phyloP scores from a whole-genome alignment of 2,329 filamentous ascomycete species.

The Scedosporium boydii region DNA sequence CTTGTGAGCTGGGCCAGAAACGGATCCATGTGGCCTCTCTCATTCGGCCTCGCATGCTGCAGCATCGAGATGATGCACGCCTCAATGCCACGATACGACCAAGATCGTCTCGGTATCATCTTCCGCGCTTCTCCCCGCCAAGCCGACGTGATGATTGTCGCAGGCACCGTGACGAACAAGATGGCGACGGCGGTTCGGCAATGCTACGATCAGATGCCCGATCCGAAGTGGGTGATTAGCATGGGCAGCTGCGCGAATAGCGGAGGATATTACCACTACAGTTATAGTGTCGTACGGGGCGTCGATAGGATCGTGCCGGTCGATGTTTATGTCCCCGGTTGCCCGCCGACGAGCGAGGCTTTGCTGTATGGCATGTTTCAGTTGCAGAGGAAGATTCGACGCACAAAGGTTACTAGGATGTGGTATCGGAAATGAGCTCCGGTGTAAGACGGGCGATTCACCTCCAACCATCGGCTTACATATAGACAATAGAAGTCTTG shows the following conservation, averaged over 20 bases:
- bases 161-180: conserved; percentile 89
- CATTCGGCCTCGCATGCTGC: conserved; percentile 81
- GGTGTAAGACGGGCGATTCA: too few species aligned
- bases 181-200: conserved; percentile 87
- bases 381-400: conserved; percentile 66
- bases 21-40: conserved; percentile 80
- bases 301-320: conserved; percentile 71
- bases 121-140: conserved; percentile 83
- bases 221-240: conserved; percentile 74
- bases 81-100: conserved; percentile 80
- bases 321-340: conserved; percentile 72
- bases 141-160: conserved; percentile 89
- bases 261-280: conserved; percentile 81
- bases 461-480: too few species aligned
- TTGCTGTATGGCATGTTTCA: conserved; percentile 64
- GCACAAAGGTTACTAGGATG: conserved; percentile 44
- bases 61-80: conserved; percentile 90
- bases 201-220: conserved; percentile 93
- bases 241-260: conserved; percentile 83
- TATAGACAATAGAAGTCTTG: too few species aligned
- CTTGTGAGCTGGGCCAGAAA: conserved; percentile 79
- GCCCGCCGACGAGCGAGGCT: conserved; percentile 53
- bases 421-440: conserved; percentile 45
- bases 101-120: conserved; percentile 81
- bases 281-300: conserved; percentile 66